Base-by-base conservation (phyloP, 495 filamentous ascomycete genomes). In the Evansstolkia leycettana region DNA sequence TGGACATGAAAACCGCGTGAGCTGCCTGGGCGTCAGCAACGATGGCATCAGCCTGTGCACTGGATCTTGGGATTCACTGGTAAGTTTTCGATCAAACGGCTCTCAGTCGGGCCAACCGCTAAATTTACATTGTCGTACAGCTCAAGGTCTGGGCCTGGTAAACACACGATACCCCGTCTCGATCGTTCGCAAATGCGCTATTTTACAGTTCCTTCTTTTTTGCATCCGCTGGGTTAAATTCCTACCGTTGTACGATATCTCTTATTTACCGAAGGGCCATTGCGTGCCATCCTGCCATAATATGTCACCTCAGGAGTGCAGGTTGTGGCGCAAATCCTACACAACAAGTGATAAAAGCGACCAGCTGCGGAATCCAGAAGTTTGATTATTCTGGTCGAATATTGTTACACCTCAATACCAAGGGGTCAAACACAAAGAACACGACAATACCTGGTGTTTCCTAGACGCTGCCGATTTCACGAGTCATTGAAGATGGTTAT, bases 11-110 rank as follows among this genome's bases (percentile, higher is more conserved):
- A 98, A 98, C 67, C 83, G 90, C 42, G 90, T 98, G 47, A 95
- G 89, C 75, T 98, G 90, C 52, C 63, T 98, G 43, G 90, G 90
- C 40, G 90, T 98, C 51, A 95, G 88, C 65, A 96, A 95, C 59
- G 90, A 98, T 52, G 90, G 86, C 36, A 94, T 96, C 69, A 96
- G 90, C 66, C 71, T 98, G 68, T 96, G 90, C 71, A 98, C 90
- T 49, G 90, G 90, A 64, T 98, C 90, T 47, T 98, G 90, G 90
- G 90, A 98, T 65, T 94, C 92, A 47, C 72, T 93, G 62, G 90
- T 98, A 78, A 67, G 87, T 72, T 23, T 15, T 32, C 7, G 19
- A 20, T 4, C 17, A 8, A 2, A 23, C 13, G 5, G 24, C 20
- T 2, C 39, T 26, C 24, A 37, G 24, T 31, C 43, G 24, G 38